Conservation (phyloP, 768 basidiomycete genomes). For the Leccinum ochraceum region DNA sequence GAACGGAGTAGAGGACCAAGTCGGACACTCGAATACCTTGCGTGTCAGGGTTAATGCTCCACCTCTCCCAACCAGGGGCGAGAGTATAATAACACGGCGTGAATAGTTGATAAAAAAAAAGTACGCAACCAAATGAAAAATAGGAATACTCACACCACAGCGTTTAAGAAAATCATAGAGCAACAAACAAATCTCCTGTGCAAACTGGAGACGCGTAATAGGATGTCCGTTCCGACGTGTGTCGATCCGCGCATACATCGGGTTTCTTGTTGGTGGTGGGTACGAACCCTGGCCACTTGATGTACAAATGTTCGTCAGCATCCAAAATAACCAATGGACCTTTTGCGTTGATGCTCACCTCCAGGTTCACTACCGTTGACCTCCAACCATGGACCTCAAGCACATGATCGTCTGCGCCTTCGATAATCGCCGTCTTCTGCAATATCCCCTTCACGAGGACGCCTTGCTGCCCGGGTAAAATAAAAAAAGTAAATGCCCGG, state of each 20-base stretch:
- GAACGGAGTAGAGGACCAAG: not conserved
- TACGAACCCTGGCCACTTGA: constrained; percentile 5
- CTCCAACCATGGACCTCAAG: not conserved
- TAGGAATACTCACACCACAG: not conserved
- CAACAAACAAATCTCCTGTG: not conserved
- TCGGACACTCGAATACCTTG: not conserved
- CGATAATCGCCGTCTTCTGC: not conserved
- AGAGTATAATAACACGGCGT: not conserved
- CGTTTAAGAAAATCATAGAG: not conserved
- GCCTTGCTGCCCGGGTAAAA: not conserved
- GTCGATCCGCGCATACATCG: not conserved
- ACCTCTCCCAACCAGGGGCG: not conserved
- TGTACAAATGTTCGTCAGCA: not conserved
- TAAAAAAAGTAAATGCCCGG: not conserved
- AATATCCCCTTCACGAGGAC: not conserved
- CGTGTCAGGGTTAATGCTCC: not conserved
- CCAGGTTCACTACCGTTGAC: not conserved
- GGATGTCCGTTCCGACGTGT: not conserved
- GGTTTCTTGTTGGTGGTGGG: not conserved
- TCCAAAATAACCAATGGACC: not conserved
- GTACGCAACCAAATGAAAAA: not conserved
- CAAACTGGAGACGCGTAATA: not conserved
- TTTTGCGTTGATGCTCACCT: not conserved
- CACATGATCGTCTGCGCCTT: not conserved
- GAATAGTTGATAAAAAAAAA: not conserved